phyloP scores from a whole-genome alignment of 2,329 filamentous ascomycete genomes.

The Xylaria sp. region DNA sequence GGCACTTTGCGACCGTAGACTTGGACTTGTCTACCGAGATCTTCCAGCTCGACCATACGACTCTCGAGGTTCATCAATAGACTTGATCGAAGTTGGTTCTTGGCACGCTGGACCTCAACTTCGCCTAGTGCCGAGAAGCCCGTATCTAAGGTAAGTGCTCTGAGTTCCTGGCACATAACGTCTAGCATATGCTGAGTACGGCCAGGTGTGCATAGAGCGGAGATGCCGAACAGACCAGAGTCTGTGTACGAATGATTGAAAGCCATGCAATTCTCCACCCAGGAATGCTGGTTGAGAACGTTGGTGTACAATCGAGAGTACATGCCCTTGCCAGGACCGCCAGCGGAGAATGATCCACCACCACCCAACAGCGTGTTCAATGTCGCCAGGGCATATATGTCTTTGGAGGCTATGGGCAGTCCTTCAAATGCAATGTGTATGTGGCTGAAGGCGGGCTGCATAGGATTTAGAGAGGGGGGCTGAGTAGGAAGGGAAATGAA shows the following conservation, averaged over 20 bases:
- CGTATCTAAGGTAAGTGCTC: constrained; percentile 74
- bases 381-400: constrained; percentile 96
- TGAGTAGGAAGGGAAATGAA: constrained; percentile 85
- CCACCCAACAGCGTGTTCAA: constrained; percentile 95
- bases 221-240: constrained; percentile 93
- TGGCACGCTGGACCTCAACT: constrained; percentile 85
- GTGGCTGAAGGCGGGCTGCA: constrained; percentile 81
- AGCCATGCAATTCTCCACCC: constrained; percentile 93
- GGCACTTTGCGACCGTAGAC: constrained; percentile 94
- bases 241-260: constrained; percentile 99
- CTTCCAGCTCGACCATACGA: constrained; percentile 96
- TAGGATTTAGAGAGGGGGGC: constrained; percentile 77
- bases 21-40: constrained; percentile 92
- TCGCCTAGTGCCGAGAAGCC: constrained; percentile 75
- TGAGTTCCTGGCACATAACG: constrained; percentile 91
- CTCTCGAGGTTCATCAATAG: constrained; percentile 98
- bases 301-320: constrained; percentile 98
- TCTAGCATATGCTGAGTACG: constrained; percentile 86
- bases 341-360: constrained; percentile 94
- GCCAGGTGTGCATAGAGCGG: constrained; percentile 80
- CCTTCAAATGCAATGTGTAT: constrained; percentile 97
- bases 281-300: constrained; percentile 95
- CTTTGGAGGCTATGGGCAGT: constrained; percentile 84
- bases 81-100: constrained; percentile 91
- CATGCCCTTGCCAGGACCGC: constrained; percentile 98